phyloP scores from a whole-genome alignment of 768 basidiomycete genomes.

The Boletus subparvulus region DNA sequence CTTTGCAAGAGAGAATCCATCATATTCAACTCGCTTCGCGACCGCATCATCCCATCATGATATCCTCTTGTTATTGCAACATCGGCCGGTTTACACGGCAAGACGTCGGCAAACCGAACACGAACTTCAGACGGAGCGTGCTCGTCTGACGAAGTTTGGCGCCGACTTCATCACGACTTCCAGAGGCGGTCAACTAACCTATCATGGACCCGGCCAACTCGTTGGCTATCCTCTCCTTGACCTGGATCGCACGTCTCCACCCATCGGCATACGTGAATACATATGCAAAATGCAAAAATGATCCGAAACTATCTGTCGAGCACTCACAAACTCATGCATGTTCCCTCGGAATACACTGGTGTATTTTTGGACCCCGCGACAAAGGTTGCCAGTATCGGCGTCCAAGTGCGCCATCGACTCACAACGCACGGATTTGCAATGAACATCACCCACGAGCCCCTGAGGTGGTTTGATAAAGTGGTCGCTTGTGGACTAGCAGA shows the following conservation, averaged over 20 bases:
- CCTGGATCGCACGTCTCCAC: conserved; percentile 73
- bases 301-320: conserved; percentile 62
- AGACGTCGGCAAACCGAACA: conserved; percentile 81
- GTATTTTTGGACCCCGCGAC: conserved; percentile 79
- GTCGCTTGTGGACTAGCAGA: conserved; percentile 89
- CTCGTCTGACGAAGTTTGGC: conserved; percentile 69
- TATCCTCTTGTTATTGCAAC: conserved; percentile 79
- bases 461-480: conserved; percentile 82
- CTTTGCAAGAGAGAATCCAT: conserved; percentile 72
- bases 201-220: conserved; percentile 96
- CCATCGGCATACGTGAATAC: conserved; percentile 74
- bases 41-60: conserved; percentile 50
- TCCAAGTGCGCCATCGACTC: conserved; percentile 91
- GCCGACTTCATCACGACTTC: conserved; percentile 84
- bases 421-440: conserved; percentile 95
- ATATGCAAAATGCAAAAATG: conserved; percentile 77
- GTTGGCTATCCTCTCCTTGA: conserved; percentile 95
- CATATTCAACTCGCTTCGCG: conserved; percentile 57
- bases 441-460: conserved; percentile 82
- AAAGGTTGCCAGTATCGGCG: conserved; percentile 94
- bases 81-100: conserved; percentile 91
- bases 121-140: conserved; percentile 56
- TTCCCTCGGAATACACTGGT: conserved; percentile 81
- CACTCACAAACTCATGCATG: conserved; percentile 54
- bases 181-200: conserved; percentile 92